phyloP scores from a whole-genome alignment of 2,329 filamentous ascomycete species.

The Botrytis pseudocinerea region DNA sequence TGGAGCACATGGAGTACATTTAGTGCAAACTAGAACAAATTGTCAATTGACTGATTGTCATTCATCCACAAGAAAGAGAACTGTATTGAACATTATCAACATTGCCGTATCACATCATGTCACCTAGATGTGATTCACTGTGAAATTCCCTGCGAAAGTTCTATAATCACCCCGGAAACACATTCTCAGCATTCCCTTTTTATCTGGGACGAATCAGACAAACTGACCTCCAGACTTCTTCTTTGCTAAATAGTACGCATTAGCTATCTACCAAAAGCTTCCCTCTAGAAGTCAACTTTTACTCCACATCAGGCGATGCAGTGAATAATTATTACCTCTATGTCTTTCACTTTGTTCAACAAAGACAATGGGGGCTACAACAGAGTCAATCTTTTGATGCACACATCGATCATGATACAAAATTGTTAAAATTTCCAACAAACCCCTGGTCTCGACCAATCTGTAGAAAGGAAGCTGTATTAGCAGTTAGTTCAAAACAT shows the following conservation, averaged over 20 bases:
- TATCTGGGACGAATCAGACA: not conserved
- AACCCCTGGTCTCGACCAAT: not conserved
- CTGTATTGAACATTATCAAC: not conserved
- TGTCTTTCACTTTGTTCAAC: not conserved
- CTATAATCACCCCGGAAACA: too few species aligned
- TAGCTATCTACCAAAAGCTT: not conserved
- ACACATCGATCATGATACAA: rapidly evolving
- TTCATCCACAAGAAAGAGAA: not conserved
- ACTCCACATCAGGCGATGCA: not conserved
- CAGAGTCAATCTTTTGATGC: not conserved
- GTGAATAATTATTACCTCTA: not conserved
- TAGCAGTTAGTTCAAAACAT: not conserved
- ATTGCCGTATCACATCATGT: not conserved
- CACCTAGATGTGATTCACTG: not conserved
- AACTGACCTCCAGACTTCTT: not conserved
- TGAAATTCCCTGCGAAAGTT: not conserved
- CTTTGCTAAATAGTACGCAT: rapidly evolving
- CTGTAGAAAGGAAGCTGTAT: not conserved
- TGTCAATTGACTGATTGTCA: not conserved
- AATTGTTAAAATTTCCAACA: not conserved
- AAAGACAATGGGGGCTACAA: rapidly evolving
- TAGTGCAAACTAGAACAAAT: not conserved
- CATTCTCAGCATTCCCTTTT: not conserved
- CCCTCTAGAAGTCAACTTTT: not conserved
- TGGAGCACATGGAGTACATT: not conserved